Conservation (phyloP, 2,329 filamentous ascomycete species). For the Rosellinia necatrix region DNA sequence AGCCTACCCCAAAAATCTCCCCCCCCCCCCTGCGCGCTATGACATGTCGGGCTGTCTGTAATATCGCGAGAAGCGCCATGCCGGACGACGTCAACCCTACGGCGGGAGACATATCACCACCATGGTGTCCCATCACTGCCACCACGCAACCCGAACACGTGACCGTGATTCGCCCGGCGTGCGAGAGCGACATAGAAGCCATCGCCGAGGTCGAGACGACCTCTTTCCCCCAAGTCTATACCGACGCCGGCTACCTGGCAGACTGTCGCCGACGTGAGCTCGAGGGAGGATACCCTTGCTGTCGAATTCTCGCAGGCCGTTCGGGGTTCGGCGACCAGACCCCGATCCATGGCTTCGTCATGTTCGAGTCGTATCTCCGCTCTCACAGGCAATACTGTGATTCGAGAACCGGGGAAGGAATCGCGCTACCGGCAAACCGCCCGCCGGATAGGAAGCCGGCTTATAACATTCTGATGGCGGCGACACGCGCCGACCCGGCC, state of each 20-base stretch:
- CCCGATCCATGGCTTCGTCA: slow-evolving; percentile 18
- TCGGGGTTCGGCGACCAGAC: background rate
- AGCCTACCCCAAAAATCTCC: slow-evolving; percentile 22
- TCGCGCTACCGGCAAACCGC: slow-evolving; percentile 21
- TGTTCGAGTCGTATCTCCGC: slow-evolving; percentile 24
- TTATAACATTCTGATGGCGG: slow-evolving; percentile 22
- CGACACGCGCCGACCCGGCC: slow-evolving; percentile 20
- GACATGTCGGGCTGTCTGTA: slow-evolving; percentile 8
- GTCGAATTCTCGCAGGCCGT: slow-evolving; percentile 5
- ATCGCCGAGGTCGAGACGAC: slow-evolving; percentile 22
- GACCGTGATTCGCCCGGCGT: slow-evolving; percentile 19
- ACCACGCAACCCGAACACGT: background rate
- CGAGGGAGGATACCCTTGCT: slow-evolving; percentile 16
- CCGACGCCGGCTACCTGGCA: background rate
- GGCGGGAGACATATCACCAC: background rate
- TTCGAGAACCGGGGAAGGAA: slow-evolving; percentile 16
- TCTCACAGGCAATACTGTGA: slow-evolving; percentile 13
- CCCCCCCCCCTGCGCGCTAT: slow-evolving; percentile 23
- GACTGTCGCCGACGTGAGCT: slow-evolving; percentile 22
- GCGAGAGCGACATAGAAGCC: slow-evolving; percentile 17
- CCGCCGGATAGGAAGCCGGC: slow-evolving; percentile 22
- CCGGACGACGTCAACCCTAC: slow-evolving; percentile 12
- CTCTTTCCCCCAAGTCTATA: slow-evolving; percentile 26
- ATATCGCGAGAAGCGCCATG: slow-evolving; percentile 10
- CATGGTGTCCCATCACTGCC: background rate